Percentiles rank a stretch among this genome's conserved stretches.
These are phyloP conservation scores for Nitzschia inconspicua DNA, from an alignment of 108 stramenopile genomes.

Conservation along the genomic window DNA sequence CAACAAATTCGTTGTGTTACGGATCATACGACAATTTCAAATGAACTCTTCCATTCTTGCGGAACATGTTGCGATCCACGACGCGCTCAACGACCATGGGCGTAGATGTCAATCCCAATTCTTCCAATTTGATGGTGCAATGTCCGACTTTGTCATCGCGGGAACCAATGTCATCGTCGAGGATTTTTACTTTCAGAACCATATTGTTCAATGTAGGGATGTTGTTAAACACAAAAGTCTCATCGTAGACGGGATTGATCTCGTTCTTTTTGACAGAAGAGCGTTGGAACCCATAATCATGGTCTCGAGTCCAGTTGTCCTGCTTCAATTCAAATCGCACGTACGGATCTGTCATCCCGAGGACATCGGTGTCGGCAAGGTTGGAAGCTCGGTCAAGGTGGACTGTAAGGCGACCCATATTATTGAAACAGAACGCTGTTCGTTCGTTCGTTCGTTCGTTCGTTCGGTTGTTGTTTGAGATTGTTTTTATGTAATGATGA, in stretches of 20 bases:
- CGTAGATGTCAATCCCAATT: slow-evolving; percentile 12
- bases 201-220: slow-evolving; percentile 48
- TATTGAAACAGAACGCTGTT: too few species aligned
- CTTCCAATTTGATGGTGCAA: slow-evolving; percentile 44
- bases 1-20: not conserved
- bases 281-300: slow-evolving; percentile 5
- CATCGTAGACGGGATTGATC: slow-evolving; percentile 45
- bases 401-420: slow-evolving; percentile 38
- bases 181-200: slow-evolving; percentile 40
- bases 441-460: slow-evolving; percentile 4
- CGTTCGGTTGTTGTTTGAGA: not conserved
- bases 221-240: slow-evolving; percentile 33
- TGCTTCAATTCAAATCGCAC: slow-evolving; percentile 49
- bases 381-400: slow-evolving; percentile 34
- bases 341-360: slow-evolving; percentile 56
- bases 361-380: slow-evolving; percentile 34
- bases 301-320: slow-evolving; percentile 15
- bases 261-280: slow-evolving; percentile 42
- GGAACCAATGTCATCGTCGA: slow-evolving; percentile 42
- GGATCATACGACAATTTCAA: slow-evolving; percentile 5
- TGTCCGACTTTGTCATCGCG: slow-evolving; percentile 37
- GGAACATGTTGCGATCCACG: slow-evolving; percentile 24
- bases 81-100: slow-evolving; percentile 23
- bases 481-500: too few species aligned
- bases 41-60: slow-evolving; percentile 1